A percentile compares a stretch with the other conserved stretches of the same genome.
phyloP scores from a whole-genome alignment of 345 rosid genomes.

The Heritiera fomes region DNA sequence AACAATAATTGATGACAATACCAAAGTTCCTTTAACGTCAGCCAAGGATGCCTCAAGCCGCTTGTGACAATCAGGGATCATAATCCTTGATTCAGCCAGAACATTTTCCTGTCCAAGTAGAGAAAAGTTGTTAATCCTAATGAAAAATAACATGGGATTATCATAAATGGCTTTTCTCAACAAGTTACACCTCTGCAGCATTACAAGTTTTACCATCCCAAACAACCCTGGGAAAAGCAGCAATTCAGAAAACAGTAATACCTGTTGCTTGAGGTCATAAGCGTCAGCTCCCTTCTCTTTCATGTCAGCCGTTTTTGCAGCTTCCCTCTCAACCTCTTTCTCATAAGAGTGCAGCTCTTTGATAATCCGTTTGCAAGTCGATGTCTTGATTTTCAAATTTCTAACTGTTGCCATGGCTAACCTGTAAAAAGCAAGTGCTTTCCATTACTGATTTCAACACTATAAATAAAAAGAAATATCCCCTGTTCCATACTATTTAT shows the following conservation, averaged over 20 bases:
- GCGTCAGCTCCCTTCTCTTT: slow-evolving; percentile 90
- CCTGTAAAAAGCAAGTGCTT: slow-evolving; percentile 17
- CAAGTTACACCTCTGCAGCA: not conserved
- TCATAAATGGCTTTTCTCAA: not conserved
- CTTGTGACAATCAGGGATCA: slow-evolving; percentile 89
- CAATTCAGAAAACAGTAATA: slow-evolving; percentile 6
- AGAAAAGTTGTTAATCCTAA: too few relatives aligned
- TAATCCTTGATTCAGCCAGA: slow-evolving; percentile 95
- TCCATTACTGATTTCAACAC: not conserved
- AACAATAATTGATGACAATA: slow-evolving; percentile 24
- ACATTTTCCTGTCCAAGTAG: slow-evolving; percentile 71
- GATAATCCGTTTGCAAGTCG: slow-evolving; percentile 68
- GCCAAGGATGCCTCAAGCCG: slow-evolving; percentile 76
- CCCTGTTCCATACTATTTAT: not conserved
- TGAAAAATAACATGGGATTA: too few relatives aligned
- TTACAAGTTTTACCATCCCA: not conserved
- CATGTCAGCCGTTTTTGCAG: slow-evolving; percentile 80
- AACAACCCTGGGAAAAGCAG: not conserved
- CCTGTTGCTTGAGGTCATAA: slow-evolving; percentile 96
- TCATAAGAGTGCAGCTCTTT: slow-evolving; percentile 88
- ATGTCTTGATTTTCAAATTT: slow-evolving; percentile 73
- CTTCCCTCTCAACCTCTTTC: slow-evolving; percentile 94
- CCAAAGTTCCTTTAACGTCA: slow-evolving; percentile 77
- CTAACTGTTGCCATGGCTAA: slow-evolving; percentile 58
- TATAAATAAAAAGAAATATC: not conserved